A percentile compares a stretch with the other conserved stretches of the same genome.
Conservation (phyloP, 2,329 filamentous ascomycete species). For the Talaromyces marneffei region DNA sequence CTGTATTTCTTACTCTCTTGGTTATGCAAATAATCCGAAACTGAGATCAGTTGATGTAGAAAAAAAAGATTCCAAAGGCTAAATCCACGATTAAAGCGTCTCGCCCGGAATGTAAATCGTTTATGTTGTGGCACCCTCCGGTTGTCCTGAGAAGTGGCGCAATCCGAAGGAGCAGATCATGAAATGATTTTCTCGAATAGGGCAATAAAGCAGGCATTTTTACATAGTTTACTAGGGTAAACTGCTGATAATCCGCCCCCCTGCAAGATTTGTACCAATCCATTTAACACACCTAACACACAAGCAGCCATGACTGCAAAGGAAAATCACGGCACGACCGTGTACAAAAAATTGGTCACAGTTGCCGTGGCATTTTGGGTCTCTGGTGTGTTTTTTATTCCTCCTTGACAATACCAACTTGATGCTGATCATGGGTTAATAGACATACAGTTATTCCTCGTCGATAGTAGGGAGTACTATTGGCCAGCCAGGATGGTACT, state of each 20-base stretch:
- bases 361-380: conserved; percentile 37
- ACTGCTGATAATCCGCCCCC: not conserved
- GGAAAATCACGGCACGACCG: not conserved
- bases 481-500: conserved; percentile 49
- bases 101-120: not conserved
- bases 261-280: not conserved
- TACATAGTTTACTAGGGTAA: not conserved
- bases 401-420: not conserved
- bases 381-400: conserved; percentile 25
- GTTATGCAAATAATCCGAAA: not conserved
- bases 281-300: not conserved
- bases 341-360: conserved; percentile 22
- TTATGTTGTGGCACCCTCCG: not conserved
- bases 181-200: not conserved
- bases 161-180: not conserved
- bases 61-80: not conserved
- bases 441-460: conserved; percentile 49
- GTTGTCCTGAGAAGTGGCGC: not conserved
- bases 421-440: not conserved
- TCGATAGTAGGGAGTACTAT: conserved; percentile 50
- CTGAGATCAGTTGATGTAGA: not conserved
- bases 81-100: not conserved
- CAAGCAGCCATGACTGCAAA: not conserved
- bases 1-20: no score
- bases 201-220: not conserved